Evolutionary conservation across 2,329 filamentous ascomycete species (phyloP).

Genomic region (Colletotrichum australisinense): DNA sequence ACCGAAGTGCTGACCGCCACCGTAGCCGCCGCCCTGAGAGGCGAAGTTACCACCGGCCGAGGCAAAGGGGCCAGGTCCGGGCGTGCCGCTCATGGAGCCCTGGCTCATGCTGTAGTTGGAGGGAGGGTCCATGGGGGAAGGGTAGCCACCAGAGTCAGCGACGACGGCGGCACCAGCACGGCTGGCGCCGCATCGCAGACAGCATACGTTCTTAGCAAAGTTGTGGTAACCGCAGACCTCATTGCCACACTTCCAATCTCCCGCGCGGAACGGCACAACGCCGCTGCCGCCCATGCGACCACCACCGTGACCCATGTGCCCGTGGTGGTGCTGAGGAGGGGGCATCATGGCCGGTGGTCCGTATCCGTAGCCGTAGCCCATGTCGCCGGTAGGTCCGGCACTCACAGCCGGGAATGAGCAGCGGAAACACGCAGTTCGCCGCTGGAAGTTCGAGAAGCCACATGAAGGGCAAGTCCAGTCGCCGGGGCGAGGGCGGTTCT

Average conservation of each 20-base stretch:
- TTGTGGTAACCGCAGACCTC: conserved; percentile 99
- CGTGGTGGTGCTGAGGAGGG: conserved; percentile 75
- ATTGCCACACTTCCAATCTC: conserved; percentile 98
- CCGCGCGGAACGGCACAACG: conserved; percentile 95
- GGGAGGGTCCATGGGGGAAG: conserved; percentile 87
- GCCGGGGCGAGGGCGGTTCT: conserved; percentile 95
- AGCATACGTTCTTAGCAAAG: conserved; percentile 99
- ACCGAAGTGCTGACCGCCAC: conserved; percentile 84
- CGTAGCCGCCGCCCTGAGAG: conserved; percentile 63
- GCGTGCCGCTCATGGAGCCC: conserved; percentile 86
- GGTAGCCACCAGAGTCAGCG: conserved; percentile 91
- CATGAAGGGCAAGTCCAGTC: conserved; percentile 99
- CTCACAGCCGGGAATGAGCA: conserved; percentile 98
- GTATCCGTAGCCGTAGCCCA: conserved; percentile 68
- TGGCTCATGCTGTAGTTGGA: conserved; percentile 88
- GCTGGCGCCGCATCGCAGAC: conserved; percentile 94
- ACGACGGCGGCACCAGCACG: conserved; percentile 94
- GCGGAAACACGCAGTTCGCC: conserved; percentile 97
- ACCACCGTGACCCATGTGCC: conserved; percentile 65
- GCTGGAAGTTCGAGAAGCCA: conserved; percentile 99
- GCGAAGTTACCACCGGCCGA: conserved; percentile 73
- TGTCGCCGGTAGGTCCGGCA: conserved; percentile 76
- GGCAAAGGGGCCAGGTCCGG: conserved; percentile 81
- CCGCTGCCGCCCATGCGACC: conserved; percentile 84
- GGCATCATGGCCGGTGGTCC: conserved; percentile 85